Conservation (phyloP, 2,329 filamentous ascomycete genomes). For the Trichoderma sp. region DNA sequence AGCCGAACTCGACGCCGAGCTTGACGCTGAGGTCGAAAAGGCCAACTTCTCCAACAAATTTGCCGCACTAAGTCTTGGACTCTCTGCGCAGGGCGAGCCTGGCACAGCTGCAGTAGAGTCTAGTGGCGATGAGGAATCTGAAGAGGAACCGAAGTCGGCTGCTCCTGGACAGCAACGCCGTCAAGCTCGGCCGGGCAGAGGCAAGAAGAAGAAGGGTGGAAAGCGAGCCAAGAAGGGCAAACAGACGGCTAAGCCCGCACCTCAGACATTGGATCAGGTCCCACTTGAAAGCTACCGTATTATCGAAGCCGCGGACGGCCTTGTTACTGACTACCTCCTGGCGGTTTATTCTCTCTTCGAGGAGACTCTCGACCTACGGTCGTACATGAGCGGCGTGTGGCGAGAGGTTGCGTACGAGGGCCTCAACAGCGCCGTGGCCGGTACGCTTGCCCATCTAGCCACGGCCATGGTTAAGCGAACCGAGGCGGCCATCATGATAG, state of each 20-base stretch:
- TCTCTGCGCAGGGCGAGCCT: not conserved
- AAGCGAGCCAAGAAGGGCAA: not conserved
- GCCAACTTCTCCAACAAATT: not conserved
- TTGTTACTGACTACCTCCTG: not conserved
- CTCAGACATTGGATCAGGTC: not conserved
- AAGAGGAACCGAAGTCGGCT: not conserved
- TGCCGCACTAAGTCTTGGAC: not conserved
- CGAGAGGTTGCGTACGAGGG: not conserved
- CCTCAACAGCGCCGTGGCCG: not conserved
- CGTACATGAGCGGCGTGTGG: not conserved
- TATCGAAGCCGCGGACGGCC: not conserved
- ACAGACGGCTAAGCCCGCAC: not conserved
- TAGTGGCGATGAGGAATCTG: not conserved
- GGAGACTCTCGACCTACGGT: not conserved
- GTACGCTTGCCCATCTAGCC: not conserved
- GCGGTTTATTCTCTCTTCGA: not conserved
- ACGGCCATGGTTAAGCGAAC: not conserved
- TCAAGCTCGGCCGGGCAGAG: not conserved
- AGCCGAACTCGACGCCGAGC: not conserved
- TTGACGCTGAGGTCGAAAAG: not conserved
- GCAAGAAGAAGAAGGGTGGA: not conserved
- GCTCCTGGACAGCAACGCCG: not conserved
- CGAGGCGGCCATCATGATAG: not conserved
- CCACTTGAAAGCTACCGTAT: not conserved
- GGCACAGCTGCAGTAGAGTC: not conserved